These are phyloP conservation scores for Tetradesmus lagerheimii DNA, from an alignment of 139 green algal genomes.

Conservation along the genomic window DNA sequence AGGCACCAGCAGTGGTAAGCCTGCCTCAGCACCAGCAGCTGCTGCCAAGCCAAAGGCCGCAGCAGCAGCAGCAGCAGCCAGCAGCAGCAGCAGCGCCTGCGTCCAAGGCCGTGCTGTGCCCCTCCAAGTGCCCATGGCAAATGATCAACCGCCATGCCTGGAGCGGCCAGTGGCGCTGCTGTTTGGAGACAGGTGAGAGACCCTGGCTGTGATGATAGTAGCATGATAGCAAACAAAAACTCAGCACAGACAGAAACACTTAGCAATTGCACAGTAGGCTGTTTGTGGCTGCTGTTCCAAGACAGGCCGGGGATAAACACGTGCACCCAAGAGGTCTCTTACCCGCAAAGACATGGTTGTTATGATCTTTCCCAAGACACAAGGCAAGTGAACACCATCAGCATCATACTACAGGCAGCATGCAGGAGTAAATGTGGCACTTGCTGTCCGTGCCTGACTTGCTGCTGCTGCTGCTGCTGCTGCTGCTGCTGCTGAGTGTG, in stretches of 20 bases:
- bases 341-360: too few species aligned
- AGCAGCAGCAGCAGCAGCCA: neutral
- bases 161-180: conserved; percentile 38
- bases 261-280: too few species aligned
- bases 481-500: conserved; percentile 22
- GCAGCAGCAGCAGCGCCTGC: neutral
- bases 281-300: too few species aligned
- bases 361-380: too few species aligned
- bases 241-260: too few species aligned
- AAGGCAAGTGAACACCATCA: too few species aligned
- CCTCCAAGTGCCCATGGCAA: conserved; percentile 18
- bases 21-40: neutral
- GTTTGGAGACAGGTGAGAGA: conserved; percentile 46
- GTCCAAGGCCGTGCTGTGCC: neutral
- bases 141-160: conserved; percentile 8
- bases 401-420: too few species aligned
- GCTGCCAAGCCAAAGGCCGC: neutral
- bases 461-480: neutral
- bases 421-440: too few species aligned
- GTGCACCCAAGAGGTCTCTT: too few species aligned
- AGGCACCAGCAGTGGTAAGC: neutral
- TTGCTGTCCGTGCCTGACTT: neutral
- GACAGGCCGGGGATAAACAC: too few species aligned
- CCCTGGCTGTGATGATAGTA: neutral
- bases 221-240: too few species aligned